A percentile compares a stretch with the other conserved stretches of the same genome.
phyloP scores from a whole-genome alignment of 805 yeast species.

The Myxozyma kluyveri region DNA sequence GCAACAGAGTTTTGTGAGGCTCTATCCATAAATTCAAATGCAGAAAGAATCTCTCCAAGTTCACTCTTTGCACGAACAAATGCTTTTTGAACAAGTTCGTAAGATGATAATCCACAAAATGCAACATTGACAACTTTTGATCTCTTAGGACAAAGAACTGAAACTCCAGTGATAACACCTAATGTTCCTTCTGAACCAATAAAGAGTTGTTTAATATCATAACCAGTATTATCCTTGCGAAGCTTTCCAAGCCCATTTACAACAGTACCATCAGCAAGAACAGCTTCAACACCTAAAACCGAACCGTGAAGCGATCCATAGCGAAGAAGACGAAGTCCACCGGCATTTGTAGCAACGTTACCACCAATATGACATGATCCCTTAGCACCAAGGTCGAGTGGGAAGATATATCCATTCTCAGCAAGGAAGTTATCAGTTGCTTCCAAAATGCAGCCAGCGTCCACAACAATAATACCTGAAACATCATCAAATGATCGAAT shows the following conservation, averaged over 20 bases:
- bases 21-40: conserved; percentile 92
- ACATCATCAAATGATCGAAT: conserved; percentile 77
- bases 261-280: conserved; percentile 84
- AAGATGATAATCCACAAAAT: conserved; percentile 74
- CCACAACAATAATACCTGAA: conserved; percentile 82
- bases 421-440: conserved; percentile 74
- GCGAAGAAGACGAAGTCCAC: conserved; percentile 82
- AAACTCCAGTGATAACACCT: conserved; percentile 86
- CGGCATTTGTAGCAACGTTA: conserved; percentile 92
- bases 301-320: conserved; percentile 93
- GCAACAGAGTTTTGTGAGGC: conserved; percentile 61
- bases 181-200: conserved; percentile 94
- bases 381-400: conserved; percentile 91
- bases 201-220: conserved; percentile 85
- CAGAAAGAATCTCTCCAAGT: conserved; percentile 80
- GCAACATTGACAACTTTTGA: conserved; percentile 86
- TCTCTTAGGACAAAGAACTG: conserved; percentile 84
- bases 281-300: conserved; percentile 87
- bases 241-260: conserved; percentile 76
- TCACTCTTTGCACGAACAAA: conserved; percentile 76
- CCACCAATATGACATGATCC: conserved; percentile 98
- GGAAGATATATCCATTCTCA: conserved; percentile 85
- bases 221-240: conserved; percentile 94
- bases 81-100: conserved; percentile 78
- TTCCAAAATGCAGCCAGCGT: conserved; percentile 88